Evolutionary conservation across 495 filamentous ascomycete species (phyloP).

Genomic region (Penicillium pulvis): DNA sequence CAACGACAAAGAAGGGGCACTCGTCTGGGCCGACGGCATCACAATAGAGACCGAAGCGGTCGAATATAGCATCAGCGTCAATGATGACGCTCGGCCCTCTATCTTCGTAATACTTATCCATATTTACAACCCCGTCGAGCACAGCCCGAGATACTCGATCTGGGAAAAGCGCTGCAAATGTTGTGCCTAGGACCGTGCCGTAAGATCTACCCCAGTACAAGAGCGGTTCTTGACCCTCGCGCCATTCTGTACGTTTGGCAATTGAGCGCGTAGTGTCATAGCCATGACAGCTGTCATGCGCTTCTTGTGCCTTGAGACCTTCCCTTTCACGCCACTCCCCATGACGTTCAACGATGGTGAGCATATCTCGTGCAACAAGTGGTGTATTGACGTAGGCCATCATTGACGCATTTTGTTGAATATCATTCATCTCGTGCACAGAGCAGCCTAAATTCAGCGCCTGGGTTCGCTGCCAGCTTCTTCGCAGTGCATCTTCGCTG

Average conservation of each 20-base stretch:
- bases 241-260: slow-evolving; percentile 33
- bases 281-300: slow-evolving; percentile 33
- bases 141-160: slow-evolving; percentile 50
- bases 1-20: slow-evolving; percentile 47
- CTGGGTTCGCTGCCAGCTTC: slow-evolving; percentile 51
- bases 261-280: slow-evolving; percentile 30
- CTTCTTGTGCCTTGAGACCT: slow-evolving; percentile 29
- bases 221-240: slow-evolving; percentile 47
- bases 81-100: slow-evolving; percentile 44
- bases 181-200: slow-evolving; percentile 64
- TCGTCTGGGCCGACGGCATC: slow-evolving; percentile 36
- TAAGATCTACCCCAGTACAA: slow-evolving; percentile 71
- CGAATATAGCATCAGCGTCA: slow-evolving; percentile 53
- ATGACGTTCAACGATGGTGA: slow-evolving; percentile 54
- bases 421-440: slow-evolving; percentile 28
- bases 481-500: slow-evolving; percentile 34
- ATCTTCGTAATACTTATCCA: slow-evolving; percentile 44
- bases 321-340: slow-evolving; percentile 45
- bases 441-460: slow-evolving; percentile 45
- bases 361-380: slow-evolving; percentile 51
- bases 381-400: slow-evolving; percentile 51
- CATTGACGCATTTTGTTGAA: slow-evolving; percentile 35
- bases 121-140: slow-evolving; percentile 59
- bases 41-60: slow-evolving; percentile 51
- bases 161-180: slow-evolving; percentile 56